Percentiles rank a stretch among this genome's conserved stretches.
Evolutionary conservation across 805 yeast species (phyloP).

Genomic region (Metschnikowia kofuensis): DNA sequence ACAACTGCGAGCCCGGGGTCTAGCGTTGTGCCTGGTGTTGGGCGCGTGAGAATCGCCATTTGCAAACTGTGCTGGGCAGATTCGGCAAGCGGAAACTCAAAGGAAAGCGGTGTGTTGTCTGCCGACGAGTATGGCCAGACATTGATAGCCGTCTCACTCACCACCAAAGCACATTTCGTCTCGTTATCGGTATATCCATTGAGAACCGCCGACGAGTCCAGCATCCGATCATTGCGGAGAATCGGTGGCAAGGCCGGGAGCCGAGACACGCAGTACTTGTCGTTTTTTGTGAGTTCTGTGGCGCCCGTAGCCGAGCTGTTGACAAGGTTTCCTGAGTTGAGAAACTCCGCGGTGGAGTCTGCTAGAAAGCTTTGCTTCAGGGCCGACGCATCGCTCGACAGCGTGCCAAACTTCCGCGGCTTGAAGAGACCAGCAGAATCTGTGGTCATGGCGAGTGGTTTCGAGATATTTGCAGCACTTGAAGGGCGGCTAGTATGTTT

Average conservation of each 20-base stretch:
- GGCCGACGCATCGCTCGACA: background rate
- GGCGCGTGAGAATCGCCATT: conserved; percentile 55
- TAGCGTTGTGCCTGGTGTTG: conserved; percentile 46
- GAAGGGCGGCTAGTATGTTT: no score
- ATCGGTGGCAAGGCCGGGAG: conserved; percentile 55
- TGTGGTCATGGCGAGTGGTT: background rate
- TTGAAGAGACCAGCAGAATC: conserved; percentile 11
- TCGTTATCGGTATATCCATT: conserved; percentile 47
- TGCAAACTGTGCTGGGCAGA: conserved; percentile 28
- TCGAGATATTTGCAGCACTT: background rate
- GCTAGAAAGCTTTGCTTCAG: conserved; percentile 11
- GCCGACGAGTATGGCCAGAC: conserved; percentile 69
- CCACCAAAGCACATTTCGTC: conserved; percentile 48
- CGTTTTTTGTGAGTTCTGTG: conserved; percentile 54
- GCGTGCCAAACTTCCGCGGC: conserved; percentile 13
- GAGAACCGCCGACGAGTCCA: conserved; percentile 26
- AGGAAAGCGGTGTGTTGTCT: conserved; percentile 56
- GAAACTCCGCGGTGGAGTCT: conserved; percentile 13
- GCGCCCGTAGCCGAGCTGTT: conserved; percentile 2
- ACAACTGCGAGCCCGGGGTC: conserved; percentile 74
- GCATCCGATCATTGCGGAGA: conserved; percentile 4
- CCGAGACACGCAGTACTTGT: conserved; percentile 54
- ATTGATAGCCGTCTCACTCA: conserved; percentile 49
- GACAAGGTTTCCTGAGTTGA: background rate
- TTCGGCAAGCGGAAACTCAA: conserved; percentile 47